Evolutionary conservation across 2,329 filamentous ascomycete species (phyloP).

Genomic region (Hymenoscyphus scutula): DNA sequence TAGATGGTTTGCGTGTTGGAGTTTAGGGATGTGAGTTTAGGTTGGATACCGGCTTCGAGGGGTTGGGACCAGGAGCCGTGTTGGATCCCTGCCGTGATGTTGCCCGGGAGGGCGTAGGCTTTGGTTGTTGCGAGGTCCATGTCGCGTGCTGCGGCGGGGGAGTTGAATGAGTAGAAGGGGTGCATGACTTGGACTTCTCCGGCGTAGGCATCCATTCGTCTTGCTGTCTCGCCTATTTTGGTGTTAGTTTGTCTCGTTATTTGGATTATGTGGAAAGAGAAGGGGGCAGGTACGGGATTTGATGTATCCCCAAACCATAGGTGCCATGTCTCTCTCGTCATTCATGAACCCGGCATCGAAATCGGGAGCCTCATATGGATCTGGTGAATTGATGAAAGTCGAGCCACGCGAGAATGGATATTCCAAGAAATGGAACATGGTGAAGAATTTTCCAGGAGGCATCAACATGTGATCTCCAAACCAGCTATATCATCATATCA

Average conservation of each 20-base stretch:
- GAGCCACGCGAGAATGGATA: conserved; percentile 62
- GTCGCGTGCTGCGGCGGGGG: conserved; percentile 66
- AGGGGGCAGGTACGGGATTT: conserved; percentile 54
- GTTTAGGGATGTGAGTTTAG: conserved; percentile 51
- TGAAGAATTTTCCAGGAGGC: conserved; percentile 52
- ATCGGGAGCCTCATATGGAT: conserved; percentile 72
- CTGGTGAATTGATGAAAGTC: conserved; percentile 55
- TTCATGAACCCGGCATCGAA: conserved; percentile 86
- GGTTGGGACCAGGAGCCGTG: conserved; percentile 62
- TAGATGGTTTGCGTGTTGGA: conserved; percentile 60
- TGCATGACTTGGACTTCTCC: conserved; percentile 55
- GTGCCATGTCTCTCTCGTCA: conserved; percentile 79
- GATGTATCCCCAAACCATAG: conserved; percentile 70
- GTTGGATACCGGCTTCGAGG: conserved; percentile 51
- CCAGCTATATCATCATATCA: conserved; percentile 39
- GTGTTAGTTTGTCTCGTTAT: conserved; percentile 38
- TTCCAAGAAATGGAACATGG: conserved; percentile 51
- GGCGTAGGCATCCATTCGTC: conserved; percentile 53
- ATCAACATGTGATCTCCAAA: conserved; percentile 61
- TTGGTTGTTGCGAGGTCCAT: conserved; percentile 75
- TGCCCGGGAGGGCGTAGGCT: conserved; percentile 62
- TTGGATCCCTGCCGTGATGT: conserved; percentile 43
- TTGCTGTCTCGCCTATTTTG: conserved; percentile 57
- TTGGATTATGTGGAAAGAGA: not conserved
- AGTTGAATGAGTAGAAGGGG: conserved; percentile 70